Evolutionary conservation across 371 early-diverging fungal species (phyloP), one percentile per base, ranked within the genome.

Genomic region (Syncephalastrum sp.): DNA sequence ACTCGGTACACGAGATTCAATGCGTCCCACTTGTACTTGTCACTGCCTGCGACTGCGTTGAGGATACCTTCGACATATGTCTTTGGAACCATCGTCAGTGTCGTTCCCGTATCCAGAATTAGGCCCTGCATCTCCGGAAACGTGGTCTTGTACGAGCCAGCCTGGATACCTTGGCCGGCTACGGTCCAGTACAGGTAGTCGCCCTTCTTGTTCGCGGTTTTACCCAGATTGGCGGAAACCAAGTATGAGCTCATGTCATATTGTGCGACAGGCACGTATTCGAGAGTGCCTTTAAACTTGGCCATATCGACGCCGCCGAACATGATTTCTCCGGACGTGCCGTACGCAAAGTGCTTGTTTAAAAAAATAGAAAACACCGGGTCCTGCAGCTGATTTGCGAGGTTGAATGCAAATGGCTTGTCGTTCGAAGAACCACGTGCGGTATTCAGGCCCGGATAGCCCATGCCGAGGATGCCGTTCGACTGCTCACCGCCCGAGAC

Each of bases 71-170:
- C 64, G 0, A 60, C 63, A 17, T 54, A 47, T 0, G 49, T 44
- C 44, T 53, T 47, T 14, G 65, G 67, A 2, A 64, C 27, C 49
- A 64, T 64, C 17, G 61, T 65, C 6, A 69, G 55, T 0, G 73
- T 69, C 12, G 73, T 67, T 21, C 73, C 73, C 5, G 69, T 69
- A 23, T 73, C 69, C 16, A 69, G 59, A 5, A 66, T 54, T n/a
- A 66, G 54, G 1, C 56, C 57, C 38, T 57, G 54, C 25, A 60
- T 13, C 6, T 27, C 23, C 10, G 51, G 33, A 5, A 59, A 48
- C 15, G 51, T 42, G 15, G 41, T 24, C 21, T 24, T 8, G 45
- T 53, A 59, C 0, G 27, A 16, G 24, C 19, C 29, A 14, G 53
- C 53, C 42, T 49, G 43, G 27, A 73, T 38, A 5, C 60, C 57